Evolutionary conservation across 768 basidiomycete species (phyloP).

Genomic region (Strobilomyces dryophilus): DNA sequence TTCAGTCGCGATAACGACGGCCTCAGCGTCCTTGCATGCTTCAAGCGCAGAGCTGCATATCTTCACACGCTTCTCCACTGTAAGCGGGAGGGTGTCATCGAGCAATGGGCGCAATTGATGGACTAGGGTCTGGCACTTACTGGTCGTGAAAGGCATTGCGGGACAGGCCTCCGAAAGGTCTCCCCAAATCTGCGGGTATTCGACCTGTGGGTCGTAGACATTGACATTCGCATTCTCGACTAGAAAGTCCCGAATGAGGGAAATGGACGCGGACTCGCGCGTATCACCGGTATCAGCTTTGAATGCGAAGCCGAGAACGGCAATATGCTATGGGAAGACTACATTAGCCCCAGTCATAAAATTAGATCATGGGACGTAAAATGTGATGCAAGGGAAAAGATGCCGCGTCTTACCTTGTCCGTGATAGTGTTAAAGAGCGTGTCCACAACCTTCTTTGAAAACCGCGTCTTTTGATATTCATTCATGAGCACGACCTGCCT

Average conservation of each 20-base stretch:
- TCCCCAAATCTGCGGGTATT: slow-evolving; percentile 80
- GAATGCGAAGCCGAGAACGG: slow-evolving; percentile 97
- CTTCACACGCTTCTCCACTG: slow-evolving; percentile 87
- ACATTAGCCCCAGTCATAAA: slow-evolving; percentile 3
- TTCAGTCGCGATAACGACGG: slow-evolving; percentile 93
- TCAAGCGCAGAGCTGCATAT: slow-evolving; percentile 76
- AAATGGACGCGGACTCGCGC: slow-evolving; percentile 94
- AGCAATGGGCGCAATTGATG: neutral
- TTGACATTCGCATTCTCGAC: slow-evolving; percentile 82
- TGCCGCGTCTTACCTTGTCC: slow-evolving; percentile 58
- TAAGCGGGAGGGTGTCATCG: neutral
- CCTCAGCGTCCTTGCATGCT: slow-evolving; percentile 86
- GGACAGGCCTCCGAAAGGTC: slow-evolving; percentile 73
- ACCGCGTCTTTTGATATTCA: slow-evolving; percentile 95
- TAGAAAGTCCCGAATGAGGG: slow-evolving; percentile 90
- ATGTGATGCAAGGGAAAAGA: neutral
- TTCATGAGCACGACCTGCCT: slow-evolving; percentile 96
- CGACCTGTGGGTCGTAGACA: slow-evolving; percentile 91
- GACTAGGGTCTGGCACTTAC: slow-evolving; percentile 41
- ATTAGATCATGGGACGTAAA: neutral
- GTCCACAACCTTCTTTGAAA: slow-evolving; percentile 94
- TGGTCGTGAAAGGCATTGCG: slow-evolving; percentile 52
- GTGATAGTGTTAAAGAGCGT: slow-evolving; percentile 98
- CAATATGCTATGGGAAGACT: slow-evolving; percentile 62
- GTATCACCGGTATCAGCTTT: slow-evolving; percentile 99